Conservation (phyloP, 371 early-diverging fungal genomes). For the Umbelopsis sp. region DNA sequence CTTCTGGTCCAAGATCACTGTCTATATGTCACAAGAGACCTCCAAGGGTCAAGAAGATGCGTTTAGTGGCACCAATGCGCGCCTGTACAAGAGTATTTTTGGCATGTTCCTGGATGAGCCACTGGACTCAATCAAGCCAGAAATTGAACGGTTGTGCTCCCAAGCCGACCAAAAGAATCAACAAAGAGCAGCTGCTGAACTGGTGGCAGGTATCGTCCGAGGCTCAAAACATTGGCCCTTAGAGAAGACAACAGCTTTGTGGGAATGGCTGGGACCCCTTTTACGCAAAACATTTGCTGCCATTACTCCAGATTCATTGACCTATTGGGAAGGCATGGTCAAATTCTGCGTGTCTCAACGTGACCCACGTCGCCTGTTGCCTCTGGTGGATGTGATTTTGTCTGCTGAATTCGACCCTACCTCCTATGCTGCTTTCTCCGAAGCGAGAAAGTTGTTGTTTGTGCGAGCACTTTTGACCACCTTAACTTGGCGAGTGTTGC, state of each 20-base stretch:
- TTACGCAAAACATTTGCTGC: conserved; percentile 56
- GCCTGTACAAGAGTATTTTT: conserved; percentile 70
- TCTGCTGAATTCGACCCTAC: conserved; percentile 72
- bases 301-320: conserved; percentile 67
- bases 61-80: conserved; percentile 60
- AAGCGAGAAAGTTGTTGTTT: conserved; percentile 79
- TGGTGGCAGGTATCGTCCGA: conserved; percentile 79
- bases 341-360: conserved; percentile 60
- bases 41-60: conserved; percentile 61
- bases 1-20: conserved; percentile 62
- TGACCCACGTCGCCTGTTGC: conserved; percentile 83
- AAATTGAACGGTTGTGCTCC: conserved; percentile 51
- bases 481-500: conserved; percentile 71
- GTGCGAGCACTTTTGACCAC: conserved; percentile 57
- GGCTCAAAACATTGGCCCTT: conserved; percentile 85
- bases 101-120: conserved; percentile 67
- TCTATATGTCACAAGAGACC: conserved; percentile 67
- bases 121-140: conserved; percentile 51
- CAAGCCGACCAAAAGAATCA: conserved; percentile 68
- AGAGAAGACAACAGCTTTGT: conserved; percentile 46
- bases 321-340: conserved; percentile 77
- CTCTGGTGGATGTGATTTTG: conserved; percentile 71
- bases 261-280: conserved; percentile 67
- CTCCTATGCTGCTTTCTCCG: conserved; percentile 81
- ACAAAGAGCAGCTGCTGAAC: conserved; percentile 82